Percentiles rank a stretch among this genome's conserved stretches.
These are phyloP conservation scores for Colletotrichum sp. DNA, from an alignment of 2,329 filamentous ascomycete species.

Conservation along the genomic window DNA sequence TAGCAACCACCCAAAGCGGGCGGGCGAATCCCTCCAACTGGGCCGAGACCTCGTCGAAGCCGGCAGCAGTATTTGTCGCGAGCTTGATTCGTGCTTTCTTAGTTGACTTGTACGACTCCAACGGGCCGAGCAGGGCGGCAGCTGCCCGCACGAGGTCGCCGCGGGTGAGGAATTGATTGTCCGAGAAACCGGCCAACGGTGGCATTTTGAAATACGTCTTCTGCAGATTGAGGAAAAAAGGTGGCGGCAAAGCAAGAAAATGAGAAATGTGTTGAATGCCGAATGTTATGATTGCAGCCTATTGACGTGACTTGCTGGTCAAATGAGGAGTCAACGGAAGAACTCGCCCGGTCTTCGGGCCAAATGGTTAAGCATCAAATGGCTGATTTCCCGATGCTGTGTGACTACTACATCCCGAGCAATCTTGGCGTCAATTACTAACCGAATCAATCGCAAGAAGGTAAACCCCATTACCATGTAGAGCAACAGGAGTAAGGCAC, in stretches of 20 bases:
- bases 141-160: slow-evolving; percentile 31
- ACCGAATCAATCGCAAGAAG: not conserved
- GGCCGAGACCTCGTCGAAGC: slow-evolving; percentile 39
- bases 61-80: slow-evolving; percentile 31
- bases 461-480: not conserved
- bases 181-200: slow-evolving; percentile 32
- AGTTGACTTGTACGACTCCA: slow-evolving; percentile 31
- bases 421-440: not conserved
- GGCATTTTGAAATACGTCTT: slow-evolving; percentile 23
- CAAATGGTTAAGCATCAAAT: not conserved
- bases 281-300: not conserved
- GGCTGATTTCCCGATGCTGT: not conserved
- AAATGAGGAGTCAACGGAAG: not conserved
- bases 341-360: not conserved
- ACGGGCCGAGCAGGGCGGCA: slow-evolving; percentile 27
- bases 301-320: not conserved
- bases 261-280: not conserved
- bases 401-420: not conserved
- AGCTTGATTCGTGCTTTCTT: slow-evolving; percentile 32
- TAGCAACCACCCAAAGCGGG: slow-evolving; percentile 25
- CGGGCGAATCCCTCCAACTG: slow-evolving; percentile 41
- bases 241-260: not conserved
- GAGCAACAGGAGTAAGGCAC: not conserved
- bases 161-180: slow-evolving; percentile 34
- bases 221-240: not conserved